Evolutionary conservation across 225 moss, liverwort and hornwort species (phyloP).

Genomic region (Asterella californica): DNA sequence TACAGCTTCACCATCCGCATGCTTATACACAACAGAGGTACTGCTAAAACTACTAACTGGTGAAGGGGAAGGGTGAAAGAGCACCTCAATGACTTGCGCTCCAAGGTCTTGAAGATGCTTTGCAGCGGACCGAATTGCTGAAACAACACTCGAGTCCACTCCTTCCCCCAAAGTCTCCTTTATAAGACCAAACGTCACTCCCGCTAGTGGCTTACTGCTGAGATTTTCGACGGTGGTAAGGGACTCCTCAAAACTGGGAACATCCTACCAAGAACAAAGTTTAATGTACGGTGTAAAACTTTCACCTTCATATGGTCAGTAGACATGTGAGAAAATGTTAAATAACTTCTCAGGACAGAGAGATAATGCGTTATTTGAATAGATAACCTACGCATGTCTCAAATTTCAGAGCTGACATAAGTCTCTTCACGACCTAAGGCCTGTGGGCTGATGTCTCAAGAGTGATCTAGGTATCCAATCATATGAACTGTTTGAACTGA

Average conservation of each 20-base stretch:
- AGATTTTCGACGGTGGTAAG: slow-evolving; percentile 49
- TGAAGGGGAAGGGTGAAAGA: not conserved
- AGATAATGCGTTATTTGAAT: not conserved
- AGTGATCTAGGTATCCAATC: not conserved
- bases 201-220: slow-evolving; percentile 67
- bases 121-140: slow-evolving; percentile 61
- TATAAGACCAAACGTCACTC: slow-evolving; percentile 75
- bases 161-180: slow-evolving; percentile 71
- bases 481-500: not conserved
- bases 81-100: slow-evolving; percentile 67
- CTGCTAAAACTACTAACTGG: not conserved
- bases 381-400: not conserved
- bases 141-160: slow-evolving; percentile 65
- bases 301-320: not conserved
- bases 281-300: slow-evolving; percentile 8
- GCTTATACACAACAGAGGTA: not conserved
- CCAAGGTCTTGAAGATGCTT: slow-evolving; percentile 77
- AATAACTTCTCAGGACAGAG: not conserved
- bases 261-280: slow-evolving; percentile 44
- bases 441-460: not conserved
- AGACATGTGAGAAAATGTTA: not conserved
- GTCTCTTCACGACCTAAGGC: not conserved
- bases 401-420: not conserved
- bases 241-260: slow-evolving; percentile 57
- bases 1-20: not conserved